Percentiles rank a stretch among this genome's conserved stretches.
Evolutionary conservation across 2,329 filamentous ascomycete species (phyloP).

Genomic region (Acrocalymma vagum): DNA sequence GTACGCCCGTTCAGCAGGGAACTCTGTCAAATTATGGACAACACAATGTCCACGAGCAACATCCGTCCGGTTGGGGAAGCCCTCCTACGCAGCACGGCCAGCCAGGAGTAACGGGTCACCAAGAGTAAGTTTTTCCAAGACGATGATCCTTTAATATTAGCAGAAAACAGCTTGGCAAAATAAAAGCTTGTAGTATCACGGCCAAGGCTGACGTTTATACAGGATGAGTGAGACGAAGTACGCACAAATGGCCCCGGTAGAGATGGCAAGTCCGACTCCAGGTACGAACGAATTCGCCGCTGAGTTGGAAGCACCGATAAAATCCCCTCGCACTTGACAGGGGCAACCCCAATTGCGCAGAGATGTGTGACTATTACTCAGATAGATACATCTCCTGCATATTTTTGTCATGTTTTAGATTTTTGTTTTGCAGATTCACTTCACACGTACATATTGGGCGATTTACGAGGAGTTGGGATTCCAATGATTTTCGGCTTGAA

Average conservation of each 20-base stretch:
- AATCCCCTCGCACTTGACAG: too few relatives aligned
- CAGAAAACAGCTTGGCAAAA: too few relatives aligned
- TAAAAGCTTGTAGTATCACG: too few relatives aligned
- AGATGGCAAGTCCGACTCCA: constrained; percentile 32
- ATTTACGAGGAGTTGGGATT: too few relatives aligned
- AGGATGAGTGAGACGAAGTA: constrained; percentile 34
- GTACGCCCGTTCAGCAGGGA: constrained; percentile 10
- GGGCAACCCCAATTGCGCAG: too few relatives aligned
- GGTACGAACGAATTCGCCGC: constrained; percentile 29
- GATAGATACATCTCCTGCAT: too few relatives aligned
- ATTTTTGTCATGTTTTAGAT: too few relatives aligned
- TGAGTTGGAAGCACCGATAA: constrained; percentile 36
- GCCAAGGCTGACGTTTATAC: constrained; percentile 12
- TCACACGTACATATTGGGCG: too few relatives aligned
- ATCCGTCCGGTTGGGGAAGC: constrained; percentile 30
- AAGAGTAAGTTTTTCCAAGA: constrained; percentile 29
- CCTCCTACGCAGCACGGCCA: constrained; percentile 22
- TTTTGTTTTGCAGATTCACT: too few relatives aligned
- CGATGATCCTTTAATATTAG: neutral
- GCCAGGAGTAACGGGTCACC: constrained; percentile 24
- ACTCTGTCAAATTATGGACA: constrained; percentile 31
- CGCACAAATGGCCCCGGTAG: constrained; percentile 17
- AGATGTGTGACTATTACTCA: too few relatives aligned
- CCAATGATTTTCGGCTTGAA: too few relatives aligned
- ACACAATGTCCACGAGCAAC: constrained; percentile 30